Evolutionary conservation across 208 protist genomes (phyloP), one percentile per base, ranked within the genome.

Genomic region (Porcisia deanei): DNA sequence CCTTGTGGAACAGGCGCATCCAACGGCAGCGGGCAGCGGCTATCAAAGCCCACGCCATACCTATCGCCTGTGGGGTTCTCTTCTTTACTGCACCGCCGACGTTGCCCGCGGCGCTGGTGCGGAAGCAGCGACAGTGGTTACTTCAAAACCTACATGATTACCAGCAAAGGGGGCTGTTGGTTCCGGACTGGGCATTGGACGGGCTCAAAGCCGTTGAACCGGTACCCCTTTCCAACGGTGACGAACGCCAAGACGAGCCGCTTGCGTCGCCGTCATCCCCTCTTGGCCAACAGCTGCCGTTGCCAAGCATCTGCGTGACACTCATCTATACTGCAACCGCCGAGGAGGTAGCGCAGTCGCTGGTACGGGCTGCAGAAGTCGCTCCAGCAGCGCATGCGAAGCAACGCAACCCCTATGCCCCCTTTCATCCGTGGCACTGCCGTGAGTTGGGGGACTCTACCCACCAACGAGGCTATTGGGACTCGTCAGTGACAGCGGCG

Each of bases 311-410:
- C n/a, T 82, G 78, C 41, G 73, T 82, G 20, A 77, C 72, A 41
- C 78, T 82, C 30, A 82, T 82, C 30, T 82, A 82, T 67, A 75
- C 67, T 16, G 69, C 78, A 9, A 77, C 78, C 18, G 73, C 78
- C 14, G 78, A 82, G 78, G 57, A 77, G 54, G 72, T 82, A 20
- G 58, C 73, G 53, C 66, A 75, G 34, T 52, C 78, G 6, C 52
- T 82, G 58, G 41, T 77, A 12, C 57, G 60, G 4, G 78, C 78
- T 0, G 67, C 45, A 41, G 14, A 71, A 16, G 30, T 58, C 14
- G 49, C 67, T 20, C 3, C 41, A 34, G 34, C 49, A 41, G 49
- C 67, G 67, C 12, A 1, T 22, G 41, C 37, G 1, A 45, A 47
- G 14, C 30, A 39, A 39, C 18, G 60, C 60, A 14, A 4, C 37